Evolutionary conservation across 108 stramenopile species (phyloP).

Genomic region (Pelagomonas calceolata): DNA sequence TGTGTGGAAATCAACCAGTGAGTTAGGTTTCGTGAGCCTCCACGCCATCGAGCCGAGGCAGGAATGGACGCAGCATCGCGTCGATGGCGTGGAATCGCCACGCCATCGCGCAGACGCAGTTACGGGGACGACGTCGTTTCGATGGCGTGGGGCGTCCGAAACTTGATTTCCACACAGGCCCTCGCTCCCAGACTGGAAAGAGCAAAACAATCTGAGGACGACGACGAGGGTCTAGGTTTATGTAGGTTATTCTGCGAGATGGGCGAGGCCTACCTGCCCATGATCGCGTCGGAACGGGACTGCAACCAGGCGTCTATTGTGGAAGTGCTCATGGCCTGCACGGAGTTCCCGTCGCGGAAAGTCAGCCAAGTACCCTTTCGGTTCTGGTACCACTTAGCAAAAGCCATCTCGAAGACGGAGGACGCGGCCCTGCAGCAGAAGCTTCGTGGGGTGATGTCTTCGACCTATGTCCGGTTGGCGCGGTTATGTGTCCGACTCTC

Average conservation of each 20-base stretch:
- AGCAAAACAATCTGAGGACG: conserved; percentile 43
- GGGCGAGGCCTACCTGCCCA: conserved; percentile 82
- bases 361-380: neutral
- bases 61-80: too few species aligned
- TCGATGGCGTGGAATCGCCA: too few species aligned
- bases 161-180: too few species aligned
- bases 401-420: neutral
- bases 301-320: conserved; percentile 50
- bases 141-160: too few species aligned
- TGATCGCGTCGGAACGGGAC: conserved; percentile 51
- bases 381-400: neutral
- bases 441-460: too few species aligned
- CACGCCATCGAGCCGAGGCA: too few species aligned
- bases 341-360: conserved; percentile 14
- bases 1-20: too few species aligned
- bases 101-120: too few species aligned
- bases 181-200: conserved; percentile 1
- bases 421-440: neutral
- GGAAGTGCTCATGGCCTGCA: conserved; percentile 59
- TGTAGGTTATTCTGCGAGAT: conserved; percentile 83
- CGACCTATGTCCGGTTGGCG: neutral
- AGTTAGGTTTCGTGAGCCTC: too few species aligned
- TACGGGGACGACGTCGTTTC: too few species aligned
- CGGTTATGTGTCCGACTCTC: neutral
- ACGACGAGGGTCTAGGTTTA: conserved; percentile 67